Evolutionary conservation across 495 filamentous ascomycete genomes (phyloP).

Genomic region (Aspergillus carlsbadensis): DNA sequence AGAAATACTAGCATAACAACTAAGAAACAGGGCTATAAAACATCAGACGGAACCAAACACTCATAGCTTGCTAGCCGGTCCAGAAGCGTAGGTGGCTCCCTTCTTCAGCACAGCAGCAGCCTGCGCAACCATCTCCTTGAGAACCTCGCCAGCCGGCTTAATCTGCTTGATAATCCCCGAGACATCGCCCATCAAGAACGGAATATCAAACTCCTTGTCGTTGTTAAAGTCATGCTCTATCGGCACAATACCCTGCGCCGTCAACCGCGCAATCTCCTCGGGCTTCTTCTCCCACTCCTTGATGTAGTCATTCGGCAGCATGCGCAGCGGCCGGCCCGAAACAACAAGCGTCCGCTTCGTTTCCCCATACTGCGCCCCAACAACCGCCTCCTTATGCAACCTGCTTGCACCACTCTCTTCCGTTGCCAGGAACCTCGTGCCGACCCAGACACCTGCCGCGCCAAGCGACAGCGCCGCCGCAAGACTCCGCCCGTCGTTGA

Average conservation of each 20-base stretch:
- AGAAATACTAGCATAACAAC: neutral
- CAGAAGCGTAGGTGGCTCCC: conserved; percentile 36
- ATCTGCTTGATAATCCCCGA: conserved; percentile 71
- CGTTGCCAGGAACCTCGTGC: conserved; percentile 80
- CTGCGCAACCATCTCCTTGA: conserved; percentile 82
- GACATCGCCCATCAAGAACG: conserved; percentile 93
- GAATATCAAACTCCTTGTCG: conserved; percentile 74
- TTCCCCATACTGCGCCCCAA: conserved; percentile 68
- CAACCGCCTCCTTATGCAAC: conserved; percentile 79
- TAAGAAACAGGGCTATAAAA: neutral
- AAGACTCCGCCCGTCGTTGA: conserved; percentile 68
- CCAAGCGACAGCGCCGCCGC: conserved; percentile 73
- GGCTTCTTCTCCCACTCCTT: conserved; percentile 72
- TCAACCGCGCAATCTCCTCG: conserved; percentile 70
- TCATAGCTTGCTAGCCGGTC: conserved; percentile 37
- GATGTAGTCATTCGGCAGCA: conserved; percentile 80
- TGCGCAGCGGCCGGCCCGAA: conserved; percentile 73
- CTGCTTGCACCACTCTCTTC: conserved; percentile 74
- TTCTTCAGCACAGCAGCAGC: conserved; percentile 66
- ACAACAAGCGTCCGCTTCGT: conserved; percentile 77
- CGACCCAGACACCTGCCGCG: conserved; percentile 76
- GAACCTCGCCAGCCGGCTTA: conserved; percentile 76
- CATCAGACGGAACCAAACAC: conserved; percentile 1
- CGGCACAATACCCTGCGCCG: conserved; percentile 71
- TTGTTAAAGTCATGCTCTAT: conserved; percentile 76